Evolutionary conservation across 2,329 filamentous ascomycete genomes (phyloP).

Genomic region (Chaetomium sp.): DNA sequence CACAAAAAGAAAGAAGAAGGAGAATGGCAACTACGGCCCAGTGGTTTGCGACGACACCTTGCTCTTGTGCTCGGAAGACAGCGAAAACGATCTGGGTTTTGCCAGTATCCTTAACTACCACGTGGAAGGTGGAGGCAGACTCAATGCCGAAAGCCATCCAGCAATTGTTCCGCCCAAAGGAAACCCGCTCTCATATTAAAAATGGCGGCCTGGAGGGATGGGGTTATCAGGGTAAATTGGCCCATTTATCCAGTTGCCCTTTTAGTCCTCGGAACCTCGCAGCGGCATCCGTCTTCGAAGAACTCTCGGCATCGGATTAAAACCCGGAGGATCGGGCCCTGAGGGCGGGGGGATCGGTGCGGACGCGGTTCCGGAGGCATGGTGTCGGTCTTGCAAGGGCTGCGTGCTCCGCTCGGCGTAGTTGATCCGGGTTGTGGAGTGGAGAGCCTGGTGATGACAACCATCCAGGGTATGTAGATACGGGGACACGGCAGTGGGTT

Average conservation of each 20-base stretch:
- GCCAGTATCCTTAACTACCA: conserved; percentile 7
- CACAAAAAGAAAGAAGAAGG: conserved; percentile 8
- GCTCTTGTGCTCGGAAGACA: conserved; percentile 8
- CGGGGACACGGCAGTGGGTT: background rate
- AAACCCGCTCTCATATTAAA: conserved; percentile 22
- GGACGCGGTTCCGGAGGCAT: background rate
- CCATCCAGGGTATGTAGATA: conserved; percentile 7
- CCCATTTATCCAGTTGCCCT: conserved; percentile 24
- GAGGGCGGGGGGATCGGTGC: background rate
- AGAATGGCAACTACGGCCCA: background rate
- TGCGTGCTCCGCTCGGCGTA: no score
- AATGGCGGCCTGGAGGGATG: conserved; percentile 2
- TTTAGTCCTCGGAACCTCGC: conserved; percentile 3
- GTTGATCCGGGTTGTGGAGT: conserved; percentile 12
- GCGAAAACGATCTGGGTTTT: background rate
- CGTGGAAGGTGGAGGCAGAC: conserved; percentile 15
- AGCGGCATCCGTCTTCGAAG: background rate
- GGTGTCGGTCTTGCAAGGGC: background rate
- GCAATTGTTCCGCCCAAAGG: conserved; percentile 15
- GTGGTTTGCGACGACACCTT: background rate
- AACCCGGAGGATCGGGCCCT: background rate
- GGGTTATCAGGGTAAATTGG: conserved; percentile 32
- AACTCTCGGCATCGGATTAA: background rate
- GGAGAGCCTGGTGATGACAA: conserved; percentile 7
- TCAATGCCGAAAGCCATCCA: background rate